Evolutionary conservation across 2,329 filamentous ascomycete genomes (phyloP).

Genomic region (Colletotrichum sp.): DNA sequence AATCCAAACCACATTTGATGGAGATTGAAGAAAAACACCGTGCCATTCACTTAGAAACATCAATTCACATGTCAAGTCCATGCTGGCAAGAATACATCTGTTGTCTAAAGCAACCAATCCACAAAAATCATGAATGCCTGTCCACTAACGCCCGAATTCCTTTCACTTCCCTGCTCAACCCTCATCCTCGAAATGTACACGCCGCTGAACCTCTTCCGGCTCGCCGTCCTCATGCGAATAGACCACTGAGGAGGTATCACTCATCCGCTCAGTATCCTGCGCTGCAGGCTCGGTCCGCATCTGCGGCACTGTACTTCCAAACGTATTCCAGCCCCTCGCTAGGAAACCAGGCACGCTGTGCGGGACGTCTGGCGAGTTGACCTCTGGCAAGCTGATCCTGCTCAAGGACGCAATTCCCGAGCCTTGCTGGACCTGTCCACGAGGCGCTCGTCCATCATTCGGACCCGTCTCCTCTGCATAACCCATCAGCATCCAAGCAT

Average conservation of each 20-base stretch:
- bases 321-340: not conserved
- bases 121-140: rapidly evolving
- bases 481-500: not conserved
- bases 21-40: not conserved
- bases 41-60: rapidly evolving
- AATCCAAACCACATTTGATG: rapidly evolving
- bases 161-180: not conserved
- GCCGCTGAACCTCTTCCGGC: not conserved
- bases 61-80: no score
- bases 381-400: not conserved
- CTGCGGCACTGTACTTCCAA: not conserved
- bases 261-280: not conserved
- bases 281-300: not conserved
- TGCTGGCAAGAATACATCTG: not conserved
- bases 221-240: not conserved
- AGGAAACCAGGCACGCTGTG: not conserved
- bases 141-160: not conserved
- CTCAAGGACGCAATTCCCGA: not conserved
- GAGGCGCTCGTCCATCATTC: not conserved
- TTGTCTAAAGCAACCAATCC: not conserved
- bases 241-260: not conserved
- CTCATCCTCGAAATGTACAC: not conserved
- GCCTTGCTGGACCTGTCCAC: not conserved
- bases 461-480: not conserved
- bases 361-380: not conserved